Base-by-base conservation (phyloP, 1,284 basidiomycete species). In the Salmacisia buchloeana region DNA sequence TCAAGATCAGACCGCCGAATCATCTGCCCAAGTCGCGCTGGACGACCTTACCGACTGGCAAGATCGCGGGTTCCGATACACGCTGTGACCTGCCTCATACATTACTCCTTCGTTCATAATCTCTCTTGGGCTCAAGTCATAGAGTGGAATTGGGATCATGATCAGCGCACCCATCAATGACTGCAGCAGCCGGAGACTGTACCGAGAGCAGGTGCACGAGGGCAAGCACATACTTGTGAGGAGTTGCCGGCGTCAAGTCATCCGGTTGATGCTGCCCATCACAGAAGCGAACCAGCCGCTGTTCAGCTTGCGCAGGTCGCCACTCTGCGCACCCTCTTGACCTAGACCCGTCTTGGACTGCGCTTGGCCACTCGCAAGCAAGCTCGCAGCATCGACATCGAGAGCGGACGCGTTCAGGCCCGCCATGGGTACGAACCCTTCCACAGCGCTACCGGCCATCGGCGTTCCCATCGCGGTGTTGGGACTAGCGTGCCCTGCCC, bases 181-280 rank as follows among this genome's bases (percentile, higher is more conserved):
- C n/a, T n/a, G n/a, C n/a, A n/a, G n/a, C n/a, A n/a, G n/a, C n/a
- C n/a, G n/a, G n/a, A n/a, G n/a, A n/a, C n/a, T n/a, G n/a, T n/a
- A n/a, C n/a, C n/a, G n/a, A n/a, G n/a, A n/a, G n/a, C n/a, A n/a
- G n/a, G n/a, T n/a, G n/a, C n/a, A n/a, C n/a, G n/a, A n/a, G n/a
- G n/a, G n/a, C n/a, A n/a, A n/a, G n/a, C n/a, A n/a, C n/a, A n/a
- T n/a, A n/a, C n/a, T n/a, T n/a, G n/a, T n/a, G n/a, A n/a, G n/a
- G n/a, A n/a, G n/a, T n/a, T n/a, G n/a, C n/a, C n/a, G n/a, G n/a
- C n/a, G n/a, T 54, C 27, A 54, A 31, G 25, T 54, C 49, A 54
- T 54, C 27, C 49, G 49, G 21, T 54, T 54, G 49, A 54, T 54
- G 49, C 49, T 54, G 49, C 49, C 49, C 49, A 54, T 54, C 6